phyloP scores from a whole-genome alignment of 2,329 filamentous ascomycete species.

The Talaromyces marneffei region DNA sequence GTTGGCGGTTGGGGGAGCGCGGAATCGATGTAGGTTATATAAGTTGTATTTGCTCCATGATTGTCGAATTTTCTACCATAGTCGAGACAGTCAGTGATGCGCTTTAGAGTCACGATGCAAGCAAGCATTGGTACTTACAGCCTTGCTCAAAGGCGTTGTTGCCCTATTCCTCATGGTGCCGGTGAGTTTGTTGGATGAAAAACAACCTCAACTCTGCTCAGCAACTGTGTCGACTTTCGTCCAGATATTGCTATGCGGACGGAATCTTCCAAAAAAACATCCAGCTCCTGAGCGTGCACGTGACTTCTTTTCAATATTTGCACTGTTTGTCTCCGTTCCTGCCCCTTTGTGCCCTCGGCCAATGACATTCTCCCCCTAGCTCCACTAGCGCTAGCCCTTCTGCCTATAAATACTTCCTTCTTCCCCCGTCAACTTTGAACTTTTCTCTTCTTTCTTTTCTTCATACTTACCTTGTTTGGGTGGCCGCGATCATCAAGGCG shows the following conservation, averaged over 20 bases:
- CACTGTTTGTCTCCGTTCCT: constrained; percentile 1
- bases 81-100: not conserved
- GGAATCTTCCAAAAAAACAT: constrained; percentile 24
- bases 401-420: constrained; percentile 27
- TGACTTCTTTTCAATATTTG: constrained; percentile 15
- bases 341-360: constrained; percentile 9
- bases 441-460: constrained; percentile 39
- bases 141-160: constrained; percentile 36
- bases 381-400: not conserved
- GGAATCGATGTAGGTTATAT: constrained; percentile 69
- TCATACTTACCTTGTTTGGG: constrained; percentile 50
- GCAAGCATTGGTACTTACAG: constrained; percentile 25
- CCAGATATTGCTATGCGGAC: constrained; percentile 15
- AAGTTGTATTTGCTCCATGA: constrained; percentile 98
- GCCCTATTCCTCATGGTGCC: constrained; percentile 43
- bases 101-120: not conserved
- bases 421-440: constrained; percentile 19
- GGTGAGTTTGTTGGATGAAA: constrained; percentile 13
- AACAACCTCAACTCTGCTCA: not conserved
- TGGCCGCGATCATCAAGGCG: constrained; percentile 44
- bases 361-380: constrained; percentile 27
- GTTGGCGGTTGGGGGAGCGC: constrained; percentile 38
- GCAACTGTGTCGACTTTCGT: not conserved
- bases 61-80: constrained; percentile 74
- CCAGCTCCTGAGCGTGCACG: constrained; percentile 19